These are phyloP conservation scores for Globisporangium emineosum DNA, from an alignment of 352 stramenopile genomes.

Conservation along the genomic window DNA sequence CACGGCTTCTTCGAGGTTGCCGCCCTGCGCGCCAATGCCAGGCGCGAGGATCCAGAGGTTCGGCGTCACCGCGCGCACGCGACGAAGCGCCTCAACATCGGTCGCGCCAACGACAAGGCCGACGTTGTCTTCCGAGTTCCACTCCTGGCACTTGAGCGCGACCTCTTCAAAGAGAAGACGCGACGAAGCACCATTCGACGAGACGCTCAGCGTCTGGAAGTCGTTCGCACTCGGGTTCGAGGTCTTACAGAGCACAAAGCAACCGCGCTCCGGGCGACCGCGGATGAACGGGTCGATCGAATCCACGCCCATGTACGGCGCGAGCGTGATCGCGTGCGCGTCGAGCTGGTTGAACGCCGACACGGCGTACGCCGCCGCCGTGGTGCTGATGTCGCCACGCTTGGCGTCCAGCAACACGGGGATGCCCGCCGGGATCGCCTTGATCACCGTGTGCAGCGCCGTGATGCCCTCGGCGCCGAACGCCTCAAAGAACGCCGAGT, in stretches of 20 bases:
- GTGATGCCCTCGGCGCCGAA: constrained; percentile 85
- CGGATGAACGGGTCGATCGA: constrained; percentile 97
- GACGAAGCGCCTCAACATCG: constrained; percentile 88
- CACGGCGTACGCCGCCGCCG: constrained; percentile 94
- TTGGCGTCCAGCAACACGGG: constrained; percentile 98
- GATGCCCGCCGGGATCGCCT: constrained; percentile 86
- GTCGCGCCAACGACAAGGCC: constrained; percentile 98
- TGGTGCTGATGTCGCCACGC: constrained; percentile 98
- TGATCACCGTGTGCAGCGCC: constrained; percentile 91
- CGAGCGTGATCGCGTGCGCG: constrained; percentile 95
- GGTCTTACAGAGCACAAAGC: constrained; percentile 99
- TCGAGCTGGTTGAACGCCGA: constrained; percentile 92
- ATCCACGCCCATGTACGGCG: constrained; percentile 98
- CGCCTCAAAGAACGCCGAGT: constrained; percentile 98
- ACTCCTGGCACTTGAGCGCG: constrained; percentile 86
- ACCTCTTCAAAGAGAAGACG: constrained; percentile 88
- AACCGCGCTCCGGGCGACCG: constrained; percentile 77
- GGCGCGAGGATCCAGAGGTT: constrained; percentile 97
- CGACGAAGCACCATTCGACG: not conserved
- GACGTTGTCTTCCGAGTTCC: constrained; percentile 89
- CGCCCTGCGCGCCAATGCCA: constrained; percentile 93
- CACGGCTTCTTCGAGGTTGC: constrained; percentile 90
- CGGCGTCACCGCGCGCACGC: constrained; percentile 81
- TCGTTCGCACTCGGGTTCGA: constrained; percentile 98
- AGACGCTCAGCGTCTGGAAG: constrained; percentile 86